phyloP scores from a whole-genome alignment of 441 rosid genomes.

The Jatropha multifida region DNA sequence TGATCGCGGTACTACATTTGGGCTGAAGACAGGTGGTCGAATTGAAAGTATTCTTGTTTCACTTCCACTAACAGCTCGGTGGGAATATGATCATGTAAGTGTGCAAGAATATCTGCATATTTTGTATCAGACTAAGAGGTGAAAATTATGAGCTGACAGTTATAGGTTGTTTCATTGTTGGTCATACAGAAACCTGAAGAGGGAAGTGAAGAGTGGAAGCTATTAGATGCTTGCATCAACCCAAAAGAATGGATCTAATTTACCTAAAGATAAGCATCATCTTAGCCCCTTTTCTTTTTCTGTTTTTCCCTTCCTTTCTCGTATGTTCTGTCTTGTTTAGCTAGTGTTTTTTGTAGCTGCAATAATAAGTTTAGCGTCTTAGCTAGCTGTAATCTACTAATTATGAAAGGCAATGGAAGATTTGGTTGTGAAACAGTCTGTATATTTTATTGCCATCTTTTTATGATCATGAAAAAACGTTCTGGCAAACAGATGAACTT shows the following conservation, averaged over 20 bases:
- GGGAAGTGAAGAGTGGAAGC: constrained; percentile 98
- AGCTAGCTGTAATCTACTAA: constrained; percentile 13
- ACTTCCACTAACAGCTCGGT: constrained; percentile 86
- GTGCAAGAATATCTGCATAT: not conserved
- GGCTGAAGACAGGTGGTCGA: constrained; percentile 93
- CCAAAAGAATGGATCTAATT: constrained; percentile 87
- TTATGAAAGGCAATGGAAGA: constrained; percentile 1
- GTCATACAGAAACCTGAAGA: constrained; percentile 78
- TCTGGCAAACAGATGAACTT: no score
- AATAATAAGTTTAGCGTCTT: constrained; percentile 10
- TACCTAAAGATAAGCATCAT: not conserved
- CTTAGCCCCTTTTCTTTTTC: no score
- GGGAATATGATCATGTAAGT: constrained; percentile 98
- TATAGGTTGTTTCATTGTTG: constrained; percentile 9
- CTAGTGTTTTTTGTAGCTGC: constrained; percentile 9
- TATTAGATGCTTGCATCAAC: constrained; percentile 93
- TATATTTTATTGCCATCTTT: not conserved
- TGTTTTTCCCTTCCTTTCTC: not conserved
- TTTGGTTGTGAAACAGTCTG: not conserved
- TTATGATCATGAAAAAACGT: not conserved
- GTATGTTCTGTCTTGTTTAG: not conserved
- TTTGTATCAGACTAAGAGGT: not conserved
- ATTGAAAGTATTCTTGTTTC: constrained; percentile 98
- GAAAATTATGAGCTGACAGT: constrained; percentile 10
- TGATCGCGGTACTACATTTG: constrained; percentile 96